Percentiles rank a stretch among this genome's conserved stretches.
These are phyloP conservation scores for Vachellia pachyceras DNA, from an alignment of 306 rosid genomes.

Conservation along the genomic window DNA sequence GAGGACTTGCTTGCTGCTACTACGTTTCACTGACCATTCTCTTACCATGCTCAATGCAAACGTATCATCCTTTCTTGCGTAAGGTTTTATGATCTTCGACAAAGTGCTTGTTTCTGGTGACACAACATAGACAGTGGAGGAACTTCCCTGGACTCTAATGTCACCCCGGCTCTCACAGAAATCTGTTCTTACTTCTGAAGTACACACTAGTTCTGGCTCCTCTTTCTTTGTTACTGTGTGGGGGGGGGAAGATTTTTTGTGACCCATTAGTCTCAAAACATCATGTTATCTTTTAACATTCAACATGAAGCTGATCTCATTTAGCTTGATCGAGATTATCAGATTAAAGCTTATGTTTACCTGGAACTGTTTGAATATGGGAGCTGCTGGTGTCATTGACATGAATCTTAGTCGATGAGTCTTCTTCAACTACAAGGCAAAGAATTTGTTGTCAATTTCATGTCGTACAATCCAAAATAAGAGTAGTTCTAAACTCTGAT, in stretches of 20 bases:
- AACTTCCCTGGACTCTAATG: slow-evolving; percentile 56
- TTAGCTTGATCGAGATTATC: slow-evolving; percentile 4
- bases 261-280: slow-evolving; percentile 8
- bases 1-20: slow-evolving; percentile 38
- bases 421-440: slow-evolving; percentile 43
- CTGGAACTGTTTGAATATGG: slow-evolving; percentile 35
- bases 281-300: not conserved
- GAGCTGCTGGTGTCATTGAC: slow-evolving; percentile 34
- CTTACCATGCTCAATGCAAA: slow-evolving; percentile 57
- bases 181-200: slow-evolving; percentile 58
- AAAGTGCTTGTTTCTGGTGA: slow-evolving; percentile 40
- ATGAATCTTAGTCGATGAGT: slow-evolving; percentile 22
- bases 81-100: slow-evolving; percentile 71
- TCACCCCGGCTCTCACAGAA: slow-evolving; percentile 64
- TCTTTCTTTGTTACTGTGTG: slow-evolving; percentile 39
- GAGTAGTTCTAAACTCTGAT: not conserved
- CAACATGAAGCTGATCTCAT: slow-evolving; percentile 8
- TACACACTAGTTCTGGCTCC: slow-evolving; percentile 49
- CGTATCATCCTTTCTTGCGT: slow-evolving; percentile 67
- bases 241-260: not conserved
- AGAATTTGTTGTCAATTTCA: slow-evolving; percentile 27
- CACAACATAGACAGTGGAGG: slow-evolving; percentile 57
- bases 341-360: slow-evolving; percentile 22
- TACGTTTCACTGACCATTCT: slow-evolving; percentile 65
- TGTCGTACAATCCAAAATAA: not conserved